These are phyloP conservation scores for Pleurotus djamor DNA, from an alignment of 768 basidiomycete genomes.

Conservation along the genomic window DNA sequence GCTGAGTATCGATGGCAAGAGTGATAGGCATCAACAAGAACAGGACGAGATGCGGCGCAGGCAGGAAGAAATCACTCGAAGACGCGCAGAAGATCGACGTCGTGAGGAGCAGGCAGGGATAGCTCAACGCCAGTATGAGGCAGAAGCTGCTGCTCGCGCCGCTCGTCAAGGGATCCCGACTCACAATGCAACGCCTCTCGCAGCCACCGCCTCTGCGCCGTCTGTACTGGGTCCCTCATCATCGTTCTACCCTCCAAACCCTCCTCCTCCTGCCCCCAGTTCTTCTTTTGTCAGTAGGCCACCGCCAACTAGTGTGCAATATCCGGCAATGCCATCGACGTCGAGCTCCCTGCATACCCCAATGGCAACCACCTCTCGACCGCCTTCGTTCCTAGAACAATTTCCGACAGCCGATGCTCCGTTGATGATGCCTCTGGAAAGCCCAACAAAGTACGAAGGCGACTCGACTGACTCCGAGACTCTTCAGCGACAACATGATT, in stretches of 20 bases:
- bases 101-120: conserved; percentile 58
- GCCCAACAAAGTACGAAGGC: conserved; percentile 52
- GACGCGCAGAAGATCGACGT: conserved; percentile 34
- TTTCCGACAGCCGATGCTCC: conserved; percentile 30
- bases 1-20: conserved; percentile 19
- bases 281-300: conserved; percentile 13
- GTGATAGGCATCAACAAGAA: conserved; percentile 28
- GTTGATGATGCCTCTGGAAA: conserved; percentile 60
- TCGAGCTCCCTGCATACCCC: conserved; percentile 22
- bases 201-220: conserved; percentile 16
- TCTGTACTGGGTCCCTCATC: conserved; percentile 10
- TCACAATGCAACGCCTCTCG: conserved; percentile 12
- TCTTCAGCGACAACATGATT: conserved; percentile 20
- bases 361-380: conserved; percentile 27
- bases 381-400: conserved; percentile 27
- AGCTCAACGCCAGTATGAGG: conserved; percentile 55
- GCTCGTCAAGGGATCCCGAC: conserved; percentile 32
- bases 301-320: conserved; percentile 1
- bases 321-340: conserved; percentile 5
- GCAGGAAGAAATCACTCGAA: conserved; percentile 44
- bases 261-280: conserved; percentile 7
- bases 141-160: conserved; percentile 46
- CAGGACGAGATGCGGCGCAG: conserved; percentile 42
- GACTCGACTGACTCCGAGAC: conserved; percentile 47
- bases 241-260: conserved; percentile 8